Evolutionary conservation across 2,329 filamentous ascomycete genomes (phyloP).

Genomic region (Penicillium sp.): DNA sequence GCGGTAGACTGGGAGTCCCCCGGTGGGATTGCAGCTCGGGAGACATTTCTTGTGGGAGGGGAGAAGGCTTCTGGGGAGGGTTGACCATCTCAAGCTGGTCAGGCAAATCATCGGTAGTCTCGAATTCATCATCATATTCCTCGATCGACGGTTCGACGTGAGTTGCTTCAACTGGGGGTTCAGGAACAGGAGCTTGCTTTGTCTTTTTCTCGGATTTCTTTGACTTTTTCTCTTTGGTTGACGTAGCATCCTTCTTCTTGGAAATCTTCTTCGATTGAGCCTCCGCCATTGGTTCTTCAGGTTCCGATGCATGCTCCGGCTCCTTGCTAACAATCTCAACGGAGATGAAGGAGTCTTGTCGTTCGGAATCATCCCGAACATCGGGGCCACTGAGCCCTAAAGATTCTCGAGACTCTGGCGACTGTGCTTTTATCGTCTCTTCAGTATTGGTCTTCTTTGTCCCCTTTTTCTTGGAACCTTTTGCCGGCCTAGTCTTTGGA

Average conservation of each 20-base stretch:
- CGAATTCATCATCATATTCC: conserved; percentile 17
- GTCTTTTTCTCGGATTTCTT: conserved; percentile 34
- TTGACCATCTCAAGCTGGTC: conserved; percentile 23
- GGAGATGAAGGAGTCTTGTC: conserved; percentile 31
- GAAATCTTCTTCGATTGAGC: conserved; percentile 24
- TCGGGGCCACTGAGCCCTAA: neutral
- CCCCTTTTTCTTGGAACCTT: conserved; percentile 21
- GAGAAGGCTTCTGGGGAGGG: conserved; percentile 14
- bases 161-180: conserved; percentile 10
- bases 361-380: conserved; percentile 12
- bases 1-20: conserved; percentile 30
- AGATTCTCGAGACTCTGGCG: conserved; percentile 5
- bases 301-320: conserved; percentile 28
- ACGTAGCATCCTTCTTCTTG: conserved; percentile 28
- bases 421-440: conserved; percentile 11
- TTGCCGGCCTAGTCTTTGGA: conserved; percentile 21
- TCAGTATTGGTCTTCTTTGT: conserved; percentile 23
- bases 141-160: conserved; percentile 3
- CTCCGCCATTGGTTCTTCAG: conserved; percentile 25
- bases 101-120: conserved; percentile 18
- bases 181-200: conserved; percentile 12
- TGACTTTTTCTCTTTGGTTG: conserved; percentile 17
- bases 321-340: conserved; percentile 31
- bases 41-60: conserved; percentile 11
- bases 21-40: conserved; percentile 17